Base-by-base conservation (phyloP, 352 stramenopile species). In the Phytophthora constricta region DNA sequence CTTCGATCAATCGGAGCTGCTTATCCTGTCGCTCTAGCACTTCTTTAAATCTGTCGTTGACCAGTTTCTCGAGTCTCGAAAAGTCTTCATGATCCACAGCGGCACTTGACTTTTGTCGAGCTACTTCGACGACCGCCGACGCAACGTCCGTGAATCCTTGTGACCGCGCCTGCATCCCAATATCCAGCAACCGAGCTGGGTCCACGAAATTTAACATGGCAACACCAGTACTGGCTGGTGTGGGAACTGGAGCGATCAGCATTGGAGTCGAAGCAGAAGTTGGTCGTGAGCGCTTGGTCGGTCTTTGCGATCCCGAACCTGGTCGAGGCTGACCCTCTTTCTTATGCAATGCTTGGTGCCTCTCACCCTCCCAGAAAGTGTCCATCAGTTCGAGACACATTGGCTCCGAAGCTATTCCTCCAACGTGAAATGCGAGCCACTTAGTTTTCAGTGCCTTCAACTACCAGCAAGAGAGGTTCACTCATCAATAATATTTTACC, bases 401-500 rank as follows among this genome's bases (percentile, higher is more conserved):
- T 5, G 65, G 59, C n/a, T 60, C 53, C 13, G 52, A 42, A 14
- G 39, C 27, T 16, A 58, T 4, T 5, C 59, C 65, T 22, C 48
- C 48, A 25, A 59, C 54, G 23, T 62, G 59, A 28, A 69, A 65
- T 19, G 65, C 47, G 20, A 73, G 20, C 59, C 59, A 73, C 26
- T 73, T 73, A 27, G 28, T 73, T 48, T 25, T 69, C 16, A 73
- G 20, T 13, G 59, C 65, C 39, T 73, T 73, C 11, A 73, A 22
- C 65, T 73, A 27, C 27, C 14, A 8, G 17, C 19, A 58, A n/a
- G 19, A 13, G 25, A 54, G 13, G 60, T 62, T 56, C 58, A 54
- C 27, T 19, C 22, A 52, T n/a, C n/a, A n/a, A 25, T 37, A 34
- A 22, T 42, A 41, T 20, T 20, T 41, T 37, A 26, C 8, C n/a